Evolutionary conservation across 306 rosid genomes (phyloP).

Genomic region (Myrica gale): DNA sequence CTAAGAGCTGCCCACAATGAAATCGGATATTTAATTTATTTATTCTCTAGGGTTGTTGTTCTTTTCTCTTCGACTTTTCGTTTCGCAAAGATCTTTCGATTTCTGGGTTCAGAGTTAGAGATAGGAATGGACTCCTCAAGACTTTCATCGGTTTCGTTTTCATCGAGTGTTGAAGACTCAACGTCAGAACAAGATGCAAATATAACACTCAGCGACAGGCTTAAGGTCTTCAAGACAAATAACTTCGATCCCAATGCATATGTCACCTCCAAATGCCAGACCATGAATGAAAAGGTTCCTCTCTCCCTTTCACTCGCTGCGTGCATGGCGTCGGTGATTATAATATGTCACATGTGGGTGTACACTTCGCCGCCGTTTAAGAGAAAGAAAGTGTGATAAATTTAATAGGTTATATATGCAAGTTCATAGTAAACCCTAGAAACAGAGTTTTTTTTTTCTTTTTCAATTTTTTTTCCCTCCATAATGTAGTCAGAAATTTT

Average conservation of each 20-base stretch:
- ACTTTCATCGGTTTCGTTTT: slow-evolving; percentile 37
- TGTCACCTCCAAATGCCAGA: slow-evolving; percentile 67
- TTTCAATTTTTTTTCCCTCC: no score
- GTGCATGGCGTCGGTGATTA: not conserved
- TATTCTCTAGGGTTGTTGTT: not conserved
- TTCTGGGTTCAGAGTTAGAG: not conserved
- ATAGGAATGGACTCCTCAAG: slow-evolving; percentile 40
- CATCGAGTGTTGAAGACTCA: slow-evolving; percentile 48
- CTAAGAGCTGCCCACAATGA: not conserved
- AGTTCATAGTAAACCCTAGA: no score
- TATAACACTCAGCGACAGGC: slow-evolving; percentile 66
- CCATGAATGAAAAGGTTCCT: slow-evolving; percentile 74
- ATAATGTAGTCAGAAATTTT: no score
- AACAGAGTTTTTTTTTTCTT: no score
- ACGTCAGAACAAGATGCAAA: slow-evolving; percentile 50
- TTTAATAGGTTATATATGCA: no score
- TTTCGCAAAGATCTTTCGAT: not conserved
- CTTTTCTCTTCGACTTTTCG: slow-evolving; percentile 4
- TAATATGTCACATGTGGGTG: no score
- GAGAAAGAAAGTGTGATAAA: no score
- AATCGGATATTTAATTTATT: not conserved
- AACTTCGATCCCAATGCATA: slow-evolving; percentile 58
- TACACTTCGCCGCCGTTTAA: no score
- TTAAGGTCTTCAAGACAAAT: slow-evolving; percentile 63
- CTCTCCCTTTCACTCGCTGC: not conserved